Percentiles rank a stretch among this genome's conserved stretches.
These are phyloP conservation scores for Malus hybrid DNA, from an alignment of 331 rosid species.

Conservation along the genomic window DNA sequence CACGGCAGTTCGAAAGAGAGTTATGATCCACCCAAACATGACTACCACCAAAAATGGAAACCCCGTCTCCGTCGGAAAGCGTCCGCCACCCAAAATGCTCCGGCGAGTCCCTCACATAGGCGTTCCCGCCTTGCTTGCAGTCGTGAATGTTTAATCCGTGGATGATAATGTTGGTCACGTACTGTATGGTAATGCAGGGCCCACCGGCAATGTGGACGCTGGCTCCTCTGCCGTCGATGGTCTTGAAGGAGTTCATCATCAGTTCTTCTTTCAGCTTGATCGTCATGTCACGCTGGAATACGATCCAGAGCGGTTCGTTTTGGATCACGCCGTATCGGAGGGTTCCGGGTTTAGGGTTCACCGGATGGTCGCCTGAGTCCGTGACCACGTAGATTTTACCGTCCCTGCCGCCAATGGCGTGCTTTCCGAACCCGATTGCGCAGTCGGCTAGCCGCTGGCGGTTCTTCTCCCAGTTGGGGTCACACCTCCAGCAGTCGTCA, in stretches of 20 bases:
- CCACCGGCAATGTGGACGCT: constrained; percentile 91
- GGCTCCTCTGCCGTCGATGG: constrained; percentile 79
- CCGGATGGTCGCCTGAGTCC: constrained; percentile 57
- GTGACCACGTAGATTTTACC: constrained; percentile 75
- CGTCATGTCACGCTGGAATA: constrained; percentile 65
- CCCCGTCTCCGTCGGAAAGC: constrained; percentile 75
- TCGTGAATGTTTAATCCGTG: constrained; percentile 85
- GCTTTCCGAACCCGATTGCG: constrained; percentile 75
- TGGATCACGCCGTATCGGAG: constrained; percentile 69
- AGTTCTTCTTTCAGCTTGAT: constrained; percentile 65
- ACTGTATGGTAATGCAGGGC: constrained; percentile 82
- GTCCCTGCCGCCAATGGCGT: constrained; percentile 75
- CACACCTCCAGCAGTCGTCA: constrained; percentile 97
- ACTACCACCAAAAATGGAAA: constrained; percentile 77
- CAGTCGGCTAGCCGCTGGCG: constrained; percentile 68
- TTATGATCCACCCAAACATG: constrained; percentile 91
- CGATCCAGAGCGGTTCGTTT: constrained; percentile 75
- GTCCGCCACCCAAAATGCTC: constrained; percentile 78
- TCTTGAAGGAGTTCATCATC: constrained; percentile 76
- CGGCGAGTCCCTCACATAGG: constrained; percentile 78
- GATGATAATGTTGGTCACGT: constrained; percentile 64
- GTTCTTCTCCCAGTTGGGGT: constrained; percentile 66
- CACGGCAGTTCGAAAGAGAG: constrained; percentile 60
- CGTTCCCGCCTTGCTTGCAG: constrained; percentile 72
- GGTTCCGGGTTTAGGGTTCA: constrained; percentile 76